A percentile compares a stretch with the other conserved stretches of the same genome.
Conservation (phyloP, 768 basidiomycete genomes). For the Roridomyces roridus region DNA sequence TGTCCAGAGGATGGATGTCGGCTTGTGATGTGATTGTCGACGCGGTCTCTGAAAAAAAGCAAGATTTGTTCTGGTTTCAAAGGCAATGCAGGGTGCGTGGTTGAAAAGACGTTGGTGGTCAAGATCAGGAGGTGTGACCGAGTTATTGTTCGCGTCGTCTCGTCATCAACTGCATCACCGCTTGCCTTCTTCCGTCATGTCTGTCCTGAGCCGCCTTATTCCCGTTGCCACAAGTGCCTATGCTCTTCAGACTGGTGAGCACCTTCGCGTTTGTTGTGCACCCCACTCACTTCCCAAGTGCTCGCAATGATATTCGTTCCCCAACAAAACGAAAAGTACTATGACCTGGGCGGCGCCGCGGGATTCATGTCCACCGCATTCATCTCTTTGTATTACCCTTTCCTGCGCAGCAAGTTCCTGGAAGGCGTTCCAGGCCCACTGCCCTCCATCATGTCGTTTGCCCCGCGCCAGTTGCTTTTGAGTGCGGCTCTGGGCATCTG, state of each 20-base stretch:
- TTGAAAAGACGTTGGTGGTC: too few relatives aligned
- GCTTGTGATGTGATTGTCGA: too few relatives aligned
- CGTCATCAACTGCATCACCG: neutral
- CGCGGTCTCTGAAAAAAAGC: too few relatives aligned
- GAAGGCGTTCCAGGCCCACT: conserved; percentile 43
- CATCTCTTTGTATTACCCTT: conserved; percentile 67
- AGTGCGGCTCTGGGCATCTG: conserved; percentile 64
- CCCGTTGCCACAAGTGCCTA: conserved; percentile 57
- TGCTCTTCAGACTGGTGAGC: conserved; percentile 54
- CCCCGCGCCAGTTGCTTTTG: conserved; percentile 66
- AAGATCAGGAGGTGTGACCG: neutral
- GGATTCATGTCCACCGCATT: conserved; percentile 71
- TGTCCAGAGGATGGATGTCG: too few relatives aligned
- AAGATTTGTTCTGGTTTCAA: too few relatives aligned
- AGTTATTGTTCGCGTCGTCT: too few relatives aligned
- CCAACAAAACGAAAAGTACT: conserved; percentile 67
- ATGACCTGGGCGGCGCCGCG: conserved; percentile 67
- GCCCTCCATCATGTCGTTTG: conserved; percentile 52
- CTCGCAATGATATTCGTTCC: conserved; percentile 71
- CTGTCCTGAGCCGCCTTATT: conserved; percentile 59
- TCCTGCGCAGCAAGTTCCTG: conserved; percentile 55
- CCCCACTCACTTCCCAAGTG: conserved; percentile 34
- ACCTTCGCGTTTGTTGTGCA: too few relatives aligned
- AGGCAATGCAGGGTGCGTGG: too few relatives aligned
- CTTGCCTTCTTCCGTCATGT: conserved; percentile 36